Evolutionary conservation across 495 filamentous ascomycete genomes (phyloP).

Genomic region (Cercophora samala): DNA sequence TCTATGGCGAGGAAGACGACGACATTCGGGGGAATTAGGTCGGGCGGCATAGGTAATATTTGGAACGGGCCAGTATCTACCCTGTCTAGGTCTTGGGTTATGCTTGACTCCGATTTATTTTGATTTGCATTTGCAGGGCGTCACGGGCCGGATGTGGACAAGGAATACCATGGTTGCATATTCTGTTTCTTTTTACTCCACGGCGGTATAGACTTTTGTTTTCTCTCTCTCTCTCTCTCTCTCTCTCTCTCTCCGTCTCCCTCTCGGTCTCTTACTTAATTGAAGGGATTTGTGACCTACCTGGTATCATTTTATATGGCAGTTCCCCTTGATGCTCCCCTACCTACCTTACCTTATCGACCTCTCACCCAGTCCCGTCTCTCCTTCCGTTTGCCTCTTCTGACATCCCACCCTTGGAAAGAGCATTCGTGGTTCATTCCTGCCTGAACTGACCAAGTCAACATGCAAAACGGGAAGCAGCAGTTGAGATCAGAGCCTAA

Average conservation of each 20-base stretch:
- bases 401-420: conserved; percentile 2
- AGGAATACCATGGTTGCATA: conserved; percentile 35
- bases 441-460: background rate
- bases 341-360: background rate
- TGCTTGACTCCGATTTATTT: conserved; percentile 12
- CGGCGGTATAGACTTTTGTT: conserved; percentile 28
- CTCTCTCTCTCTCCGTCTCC: background rate
- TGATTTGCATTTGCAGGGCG: conserved; percentile 35
- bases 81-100: conserved; percentile 3
- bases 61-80: background rate
- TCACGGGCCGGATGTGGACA: conserved; percentile 28
- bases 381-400: conserved; percentile 14
- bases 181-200: conserved; percentile 18
- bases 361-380: background rate
- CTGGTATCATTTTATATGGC: background rate
- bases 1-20: conserved; percentile 74
- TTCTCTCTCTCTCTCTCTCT: conserved; percentile 15
- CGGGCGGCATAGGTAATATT: background rate
- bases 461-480: conserved; percentile 27
- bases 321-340: background rate
- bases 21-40: conserved; percentile 31
- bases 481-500: conserved; percentile 10
- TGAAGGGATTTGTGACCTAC: background rate
- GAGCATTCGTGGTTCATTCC: conserved; percentile 8
- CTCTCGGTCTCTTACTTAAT: background rate